phyloP scores from a whole-genome alignment of 805 yeast species.

The Sugiyamaella americana region DNA sequence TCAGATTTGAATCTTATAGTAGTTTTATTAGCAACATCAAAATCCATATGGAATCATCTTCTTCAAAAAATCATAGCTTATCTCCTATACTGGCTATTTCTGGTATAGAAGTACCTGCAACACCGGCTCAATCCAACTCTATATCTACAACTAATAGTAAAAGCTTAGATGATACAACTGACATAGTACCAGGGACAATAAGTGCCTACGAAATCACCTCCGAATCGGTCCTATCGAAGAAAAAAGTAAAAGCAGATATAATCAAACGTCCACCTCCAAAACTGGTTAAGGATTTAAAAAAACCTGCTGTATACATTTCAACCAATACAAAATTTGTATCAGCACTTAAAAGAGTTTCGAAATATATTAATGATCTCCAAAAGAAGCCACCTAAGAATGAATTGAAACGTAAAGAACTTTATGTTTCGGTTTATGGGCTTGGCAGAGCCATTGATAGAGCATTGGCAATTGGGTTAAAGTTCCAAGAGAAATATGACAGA shows the following conservation, averaged over 20 bases:
- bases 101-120: too few species aligned
- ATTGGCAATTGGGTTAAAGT: conserved; percentile 55
- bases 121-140: too few species aligned
- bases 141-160: too few species aligned
- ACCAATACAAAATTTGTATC: conserved; percentile 65
- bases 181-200: too few species aligned
- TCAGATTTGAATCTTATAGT: too few species aligned
- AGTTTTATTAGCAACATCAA: too few species aligned
- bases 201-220: too few species aligned
- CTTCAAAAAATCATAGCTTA: too few species aligned
- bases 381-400: conserved; percentile 40
- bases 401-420: conserved; percentile 35
- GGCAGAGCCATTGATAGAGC: conserved; percentile 66
- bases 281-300: conserved; percentile 37
- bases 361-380: conserved; percentile 39
- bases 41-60: too few species aligned
- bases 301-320: conserved; percentile 52
- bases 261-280: conserved; percentile 53
- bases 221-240: too few species aligned
- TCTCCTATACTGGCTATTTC: too few species aligned
- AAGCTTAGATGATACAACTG: too few species aligned
- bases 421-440: conserved; percentile 63
- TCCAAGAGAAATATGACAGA: conserved; percentile 44
- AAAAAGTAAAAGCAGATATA: conserved; percentile 26
- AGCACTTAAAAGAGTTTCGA: conserved; percentile 55